Evolutionary conservation across 2,329 filamentous ascomycete genomes (phyloP).

Genomic region (Achaetomium macrosporum): DNA sequence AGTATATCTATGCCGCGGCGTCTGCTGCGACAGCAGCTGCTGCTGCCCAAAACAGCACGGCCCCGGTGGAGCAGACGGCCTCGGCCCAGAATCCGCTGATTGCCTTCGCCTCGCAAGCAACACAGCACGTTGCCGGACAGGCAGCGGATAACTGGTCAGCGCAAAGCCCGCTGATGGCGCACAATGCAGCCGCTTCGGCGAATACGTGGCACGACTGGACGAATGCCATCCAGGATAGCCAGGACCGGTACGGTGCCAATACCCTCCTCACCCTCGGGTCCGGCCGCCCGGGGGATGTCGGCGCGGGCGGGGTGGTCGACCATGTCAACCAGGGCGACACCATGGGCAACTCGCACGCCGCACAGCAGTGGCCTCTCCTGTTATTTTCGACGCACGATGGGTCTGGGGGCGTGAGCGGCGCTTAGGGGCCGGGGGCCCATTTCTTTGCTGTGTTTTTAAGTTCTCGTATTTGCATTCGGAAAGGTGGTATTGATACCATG

Average conservation of each 20-base stretch:
- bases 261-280: constrained; percentile 43
- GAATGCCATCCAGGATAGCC: constrained; percentile 43
- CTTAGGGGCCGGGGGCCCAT: not conserved
- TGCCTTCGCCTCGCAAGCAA: constrained; percentile 36
- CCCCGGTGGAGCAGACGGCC: constrained; percentile 21
- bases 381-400: constrained; percentile 19
- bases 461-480: not conserved
- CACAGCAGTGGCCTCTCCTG: constrained; percentile 26
- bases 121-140: constrained; percentile 28
- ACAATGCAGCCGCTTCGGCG: constrained; percentile 23
- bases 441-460: not conserved
- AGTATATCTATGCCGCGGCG: constrained; percentile 22
- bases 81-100: constrained; percentile 33
- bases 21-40: constrained; percentile 16
- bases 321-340: constrained; percentile 16
- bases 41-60: constrained; percentile 4
- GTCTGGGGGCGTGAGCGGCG: constrained; percentile 7
- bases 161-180: constrained; percentile 30
- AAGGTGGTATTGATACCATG: constrained; percentile 2
- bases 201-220: constrained; percentile 53
- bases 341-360: constrained; percentile 14
- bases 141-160: constrained; percentile 21
- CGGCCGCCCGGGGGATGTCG: constrained; percentile 22
- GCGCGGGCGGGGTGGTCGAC: constrained; percentile 8
- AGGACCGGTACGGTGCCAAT: constrained; percentile 45